These are phyloP conservation scores for Aspergillus quadrilineatus DNA, from an alignment of 2,329 filamentous ascomycete species.

Conservation along the genomic window DNA sequence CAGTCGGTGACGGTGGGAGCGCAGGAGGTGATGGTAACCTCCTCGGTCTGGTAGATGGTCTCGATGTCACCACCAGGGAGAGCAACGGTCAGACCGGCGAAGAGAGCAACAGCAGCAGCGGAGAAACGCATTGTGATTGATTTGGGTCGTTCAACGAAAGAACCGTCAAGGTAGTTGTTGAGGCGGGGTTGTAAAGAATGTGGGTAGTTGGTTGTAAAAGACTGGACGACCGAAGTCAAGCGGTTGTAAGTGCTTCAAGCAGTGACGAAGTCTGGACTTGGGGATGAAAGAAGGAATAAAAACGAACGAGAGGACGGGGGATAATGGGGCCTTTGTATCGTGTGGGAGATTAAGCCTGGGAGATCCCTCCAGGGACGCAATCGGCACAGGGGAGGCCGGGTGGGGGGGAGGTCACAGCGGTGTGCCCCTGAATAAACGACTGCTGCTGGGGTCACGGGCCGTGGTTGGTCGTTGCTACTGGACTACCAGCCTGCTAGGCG, in stretches of 20 bases:
- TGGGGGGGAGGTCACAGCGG: conserved; percentile 16
- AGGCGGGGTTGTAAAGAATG: conserved; percentile 27
- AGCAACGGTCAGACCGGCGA: conserved; percentile 43
- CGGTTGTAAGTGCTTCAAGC: conserved; percentile 31
- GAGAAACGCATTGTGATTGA: conserved; percentile 48
- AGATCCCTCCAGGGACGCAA: conserved; percentile 28
- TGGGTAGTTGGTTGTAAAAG: conserved; percentile 40
- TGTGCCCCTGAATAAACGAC: conserved; percentile 9
- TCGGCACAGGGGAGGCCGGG: conserved; percentile 21
- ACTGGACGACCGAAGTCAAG: conserved; percentile 48
- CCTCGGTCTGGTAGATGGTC: conserved; percentile 59
- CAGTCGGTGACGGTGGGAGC: conserved; percentile 62
- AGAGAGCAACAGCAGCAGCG: conserved; percentile 41
- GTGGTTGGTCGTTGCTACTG: conserved; percentile 17
- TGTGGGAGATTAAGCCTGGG: conserved; percentile 38
- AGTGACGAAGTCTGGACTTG: conserved; percentile 35
- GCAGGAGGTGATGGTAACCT: conserved; percentile 64
- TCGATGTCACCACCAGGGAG: conserved; percentile 34
- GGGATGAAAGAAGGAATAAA: conserved; percentile 27
- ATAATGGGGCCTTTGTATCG: conserved; percentile 38
- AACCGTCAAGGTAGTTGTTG: conserved; percentile 33
- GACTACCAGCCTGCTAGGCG: conserved; percentile 11
- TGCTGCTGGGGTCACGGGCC: background rate
- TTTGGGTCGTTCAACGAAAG: conserved; percentile 22
- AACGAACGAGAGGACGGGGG: conserved; percentile 27